These are phyloP conservation scores for Wickerhamomyces chaumierensis DNA, from an alignment of 805 yeast genomes.

Conservation along the genomic window DNA sequence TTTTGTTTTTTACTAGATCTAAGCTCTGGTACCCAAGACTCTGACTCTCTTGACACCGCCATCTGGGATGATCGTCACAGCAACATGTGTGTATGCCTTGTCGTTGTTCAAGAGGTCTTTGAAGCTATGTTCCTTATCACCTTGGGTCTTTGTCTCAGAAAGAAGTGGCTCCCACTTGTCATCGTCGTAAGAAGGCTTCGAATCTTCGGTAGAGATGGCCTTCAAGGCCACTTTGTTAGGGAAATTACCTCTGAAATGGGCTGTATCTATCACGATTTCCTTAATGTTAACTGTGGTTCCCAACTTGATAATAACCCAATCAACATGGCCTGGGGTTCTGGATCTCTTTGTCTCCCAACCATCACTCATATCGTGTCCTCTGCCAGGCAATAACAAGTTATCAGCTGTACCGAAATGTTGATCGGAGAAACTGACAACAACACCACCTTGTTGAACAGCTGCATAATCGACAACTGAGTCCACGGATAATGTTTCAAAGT, in stretches of 20 bases:
- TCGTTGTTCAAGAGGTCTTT: slow-evolving; percentile 17
- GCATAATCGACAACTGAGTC: slow-evolving; percentile 55
- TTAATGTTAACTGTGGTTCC: slow-evolving; percentile 54
- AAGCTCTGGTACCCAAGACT: slow-evolving; percentile 47
- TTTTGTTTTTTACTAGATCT: background rate
- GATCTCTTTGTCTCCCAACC: slow-evolving; percentile 98
- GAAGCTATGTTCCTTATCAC: slow-evolving; percentile 70
- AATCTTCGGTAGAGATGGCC: slow-evolving; percentile 32
- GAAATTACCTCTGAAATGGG: slow-evolving; percentile 89
- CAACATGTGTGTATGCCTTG: slow-evolving; percentile 52
- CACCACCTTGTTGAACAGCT: slow-evolving; percentile 78
- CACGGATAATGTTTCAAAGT: slow-evolving; percentile 30
- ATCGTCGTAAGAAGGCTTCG: slow-evolving; percentile 30
- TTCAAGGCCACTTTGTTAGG: slow-evolving; percentile 74
- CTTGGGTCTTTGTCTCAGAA: slow-evolving; percentile 60
- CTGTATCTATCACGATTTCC: slow-evolving; percentile 73
- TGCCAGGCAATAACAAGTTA: slow-evolving; percentile 81
- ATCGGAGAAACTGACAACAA: slow-evolving; percentile 72
- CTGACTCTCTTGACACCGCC: slow-evolving; percentile 93
- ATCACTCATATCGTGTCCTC: slow-evolving; percentile 94
- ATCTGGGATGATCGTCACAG: slow-evolving; percentile 81
- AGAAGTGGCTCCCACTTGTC: slow-evolving; percentile 56
- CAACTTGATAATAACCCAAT: slow-evolving; percentile 80
- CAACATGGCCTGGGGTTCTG: slow-evolving; percentile 71
- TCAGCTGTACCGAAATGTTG: slow-evolving; percentile 93